phyloP scores from a whole-genome alignment of 441 rosid genomes.

The Pelargonium cotyledonis region DNA sequence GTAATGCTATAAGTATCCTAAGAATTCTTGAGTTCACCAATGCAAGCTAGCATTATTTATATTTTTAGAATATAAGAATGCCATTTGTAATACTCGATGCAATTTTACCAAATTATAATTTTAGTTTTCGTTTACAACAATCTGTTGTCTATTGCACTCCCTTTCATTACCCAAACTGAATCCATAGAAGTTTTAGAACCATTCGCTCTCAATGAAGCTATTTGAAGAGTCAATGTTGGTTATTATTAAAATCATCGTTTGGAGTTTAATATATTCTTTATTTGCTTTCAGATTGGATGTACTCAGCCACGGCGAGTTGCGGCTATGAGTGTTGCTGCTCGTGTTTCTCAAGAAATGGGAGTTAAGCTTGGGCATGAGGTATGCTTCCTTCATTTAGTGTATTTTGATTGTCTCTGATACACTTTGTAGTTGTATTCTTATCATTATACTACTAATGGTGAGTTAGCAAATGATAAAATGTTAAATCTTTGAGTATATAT shows the following conservation, averaged over 20 bases:
- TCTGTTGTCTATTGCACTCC: background rate
- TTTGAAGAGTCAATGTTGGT: too few species aligned
- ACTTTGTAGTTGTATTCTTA: background rate
- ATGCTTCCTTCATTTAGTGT: slow-evolving; percentile 14
- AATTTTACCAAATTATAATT: too few species aligned
- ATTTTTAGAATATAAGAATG: background rate
- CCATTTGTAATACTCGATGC: background rate
- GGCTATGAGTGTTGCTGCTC: slow-evolving; percentile 97
- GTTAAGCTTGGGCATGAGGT: slow-evolving; percentile 97
- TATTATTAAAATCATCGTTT: background rate
- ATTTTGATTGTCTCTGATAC: background rate
- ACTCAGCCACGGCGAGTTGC: slow-evolving; percentile 98
- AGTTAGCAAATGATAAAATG: slow-evolving; percentile 1
- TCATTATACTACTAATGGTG: background rate
- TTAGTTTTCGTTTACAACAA: too few species aligned
- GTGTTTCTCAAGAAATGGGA: slow-evolving; percentile 98
- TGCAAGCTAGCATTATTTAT: background rate
- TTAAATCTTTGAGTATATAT: background rate
- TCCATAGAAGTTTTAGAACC: background rate
- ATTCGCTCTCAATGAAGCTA: background rate
- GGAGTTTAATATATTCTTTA: slow-evolving; percentile 4
- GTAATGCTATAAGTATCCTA: background rate
- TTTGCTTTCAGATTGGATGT: slow-evolving; percentile 63
- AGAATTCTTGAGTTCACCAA: background rate
- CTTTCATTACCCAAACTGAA: background rate